Conservation (phyloP, 139 green algal genomes). For the Zygnema circumcarinatum region DNA sequence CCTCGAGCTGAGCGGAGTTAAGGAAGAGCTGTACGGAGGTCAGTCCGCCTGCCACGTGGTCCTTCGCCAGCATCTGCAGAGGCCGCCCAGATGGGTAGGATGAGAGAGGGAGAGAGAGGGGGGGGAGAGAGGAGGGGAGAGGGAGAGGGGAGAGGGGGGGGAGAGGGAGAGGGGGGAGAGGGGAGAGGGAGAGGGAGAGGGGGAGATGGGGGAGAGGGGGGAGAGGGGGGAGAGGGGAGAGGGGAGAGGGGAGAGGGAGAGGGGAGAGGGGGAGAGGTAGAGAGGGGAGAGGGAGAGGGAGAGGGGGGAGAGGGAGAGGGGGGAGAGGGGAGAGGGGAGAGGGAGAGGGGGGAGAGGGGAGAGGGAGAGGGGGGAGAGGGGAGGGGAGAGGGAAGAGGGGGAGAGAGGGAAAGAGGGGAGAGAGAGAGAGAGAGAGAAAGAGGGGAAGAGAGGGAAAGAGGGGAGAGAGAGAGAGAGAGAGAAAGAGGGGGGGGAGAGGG, state of each 20-base stretch:
- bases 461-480: not conserved
- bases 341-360: not conserved
- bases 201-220: not conserved
- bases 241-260: not conserved
- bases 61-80: conserved; percentile 43
- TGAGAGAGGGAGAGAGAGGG: not conserved
- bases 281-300: not conserved
- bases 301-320: not conserved
- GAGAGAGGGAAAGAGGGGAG: not conserved
- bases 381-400: not conserved
- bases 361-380: not conserved
- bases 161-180: not conserved
- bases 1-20: not conserved
- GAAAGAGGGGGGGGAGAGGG: too few species aligned
- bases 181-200: not conserved
- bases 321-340: too few species aligned
- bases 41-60: conserved; percentile 34
- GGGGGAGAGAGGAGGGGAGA: not conserved
- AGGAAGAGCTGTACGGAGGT: conserved; percentile 52
- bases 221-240: not conserved
- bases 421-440: not conserved
- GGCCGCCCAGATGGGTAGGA: not conserved
- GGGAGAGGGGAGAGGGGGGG: not conserved
- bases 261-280: not conserved
- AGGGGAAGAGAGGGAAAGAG: not conserved